Evolutionary conservation across 1,139 yeast species (phyloP).

Genomic region (Scheffersomyces stambukii): DNA sequence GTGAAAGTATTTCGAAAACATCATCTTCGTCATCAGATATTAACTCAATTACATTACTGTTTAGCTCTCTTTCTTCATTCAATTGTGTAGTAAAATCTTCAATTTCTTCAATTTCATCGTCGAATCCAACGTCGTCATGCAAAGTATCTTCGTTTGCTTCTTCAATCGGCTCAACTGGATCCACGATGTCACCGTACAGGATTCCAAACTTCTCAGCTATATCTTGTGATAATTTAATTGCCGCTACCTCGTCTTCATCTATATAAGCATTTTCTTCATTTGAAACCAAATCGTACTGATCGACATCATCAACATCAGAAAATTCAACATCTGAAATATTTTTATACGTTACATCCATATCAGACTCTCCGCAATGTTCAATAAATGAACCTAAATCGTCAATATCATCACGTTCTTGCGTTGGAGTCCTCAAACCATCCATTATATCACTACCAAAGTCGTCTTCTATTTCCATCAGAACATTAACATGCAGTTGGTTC

Average conservation of each 20-base stretch:
- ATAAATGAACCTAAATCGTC: constrained; percentile 36
- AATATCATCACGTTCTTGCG: constrained; percentile 31
- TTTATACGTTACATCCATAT: constrained; percentile 11
- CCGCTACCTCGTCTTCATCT: constrained; percentile 22
- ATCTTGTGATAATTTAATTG: constrained; percentile 17
- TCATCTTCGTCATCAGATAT: constrained; percentile 29
- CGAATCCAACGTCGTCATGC: constrained; percentile 9
- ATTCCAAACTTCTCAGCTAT: constrained; percentile 24
- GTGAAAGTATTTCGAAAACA: too few relatives aligned
- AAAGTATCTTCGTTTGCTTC: constrained; percentile 7
- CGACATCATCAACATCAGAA: constrained; percentile 8
- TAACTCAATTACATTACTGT: constrained; percentile 29
- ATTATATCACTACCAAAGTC: constrained; percentile 37
- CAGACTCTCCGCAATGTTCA: constrained; percentile 10
- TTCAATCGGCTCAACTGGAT: constrained; percentile 4
- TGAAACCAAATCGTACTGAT: constrained; percentile 16
- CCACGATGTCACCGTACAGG: constrained; percentile 11
- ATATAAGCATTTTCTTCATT: constrained; percentile 2
- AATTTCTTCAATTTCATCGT: constrained; percentile 24
- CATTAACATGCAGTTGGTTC: neutral
- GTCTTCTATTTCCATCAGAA: constrained; percentile 27
- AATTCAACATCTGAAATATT: constrained; percentile 11
- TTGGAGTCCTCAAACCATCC: constrained; percentile 38
- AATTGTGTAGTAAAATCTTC: constrained; percentile 36
- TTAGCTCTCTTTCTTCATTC: constrained; percentile 41